Conservation (phyloP, 257 asterid genomes). For the Fraxinus quadrangulata region DNA sequence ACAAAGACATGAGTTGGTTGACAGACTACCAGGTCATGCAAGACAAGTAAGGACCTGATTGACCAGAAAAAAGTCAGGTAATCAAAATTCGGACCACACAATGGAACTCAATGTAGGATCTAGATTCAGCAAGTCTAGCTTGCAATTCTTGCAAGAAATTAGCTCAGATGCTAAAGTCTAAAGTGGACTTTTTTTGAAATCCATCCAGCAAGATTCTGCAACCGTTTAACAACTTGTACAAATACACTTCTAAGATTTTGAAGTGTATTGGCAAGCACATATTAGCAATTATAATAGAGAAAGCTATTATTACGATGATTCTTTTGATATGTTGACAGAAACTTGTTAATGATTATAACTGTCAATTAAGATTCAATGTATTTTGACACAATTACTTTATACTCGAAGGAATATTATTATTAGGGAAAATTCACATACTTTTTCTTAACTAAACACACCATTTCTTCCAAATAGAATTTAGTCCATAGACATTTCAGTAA, state of each 20-base stretch:
- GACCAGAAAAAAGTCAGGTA: background rate
- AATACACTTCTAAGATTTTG: background rate
- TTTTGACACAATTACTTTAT: too few species aligned
- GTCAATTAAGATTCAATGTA: too few species aligned
- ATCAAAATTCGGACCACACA: background rate
- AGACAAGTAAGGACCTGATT: background rate
- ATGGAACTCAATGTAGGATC: background rate
- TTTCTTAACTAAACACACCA: background rate
- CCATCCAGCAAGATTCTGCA: background rate
- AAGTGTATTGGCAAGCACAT: background rate
- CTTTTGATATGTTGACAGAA: background rate
- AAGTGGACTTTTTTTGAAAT: background rate
- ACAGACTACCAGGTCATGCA: background rate
- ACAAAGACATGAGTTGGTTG: background rate
- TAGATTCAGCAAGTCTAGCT: background rate
- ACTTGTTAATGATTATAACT: too few species aligned
- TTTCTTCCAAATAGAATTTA: background rate
- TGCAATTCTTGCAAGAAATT: background rate
- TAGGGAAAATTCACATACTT: background rate
- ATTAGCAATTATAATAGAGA: background rate
- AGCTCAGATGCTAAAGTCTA: background rate
- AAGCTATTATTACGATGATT: background rate
- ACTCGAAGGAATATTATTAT: too few species aligned
- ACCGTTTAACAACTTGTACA: background rate
- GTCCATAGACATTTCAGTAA: background rate